A percentile compares a stretch with the other conserved stretches of the same genome.
phyloP scores from a whole-genome alignment of 371 early-diverging fungal genomes.

The Umbelopsis sp. region DNA sequence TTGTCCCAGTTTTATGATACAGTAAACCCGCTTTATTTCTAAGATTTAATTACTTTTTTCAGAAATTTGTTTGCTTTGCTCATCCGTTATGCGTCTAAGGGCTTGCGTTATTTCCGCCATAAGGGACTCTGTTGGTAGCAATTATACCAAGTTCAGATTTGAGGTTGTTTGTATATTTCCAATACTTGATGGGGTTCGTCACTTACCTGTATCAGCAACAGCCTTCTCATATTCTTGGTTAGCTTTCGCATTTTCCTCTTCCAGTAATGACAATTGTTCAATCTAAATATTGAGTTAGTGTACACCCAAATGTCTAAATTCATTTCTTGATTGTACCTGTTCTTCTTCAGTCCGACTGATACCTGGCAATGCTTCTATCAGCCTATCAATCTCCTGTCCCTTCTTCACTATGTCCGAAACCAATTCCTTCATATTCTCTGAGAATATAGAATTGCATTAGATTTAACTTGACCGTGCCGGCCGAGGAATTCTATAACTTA shows the following conservation, averaged over 20 bases:
- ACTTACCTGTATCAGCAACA: conserved; percentile 50
- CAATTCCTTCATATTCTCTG: conserved; percentile 64
- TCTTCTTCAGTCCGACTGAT: conserved; percentile 66
- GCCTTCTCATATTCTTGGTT: conserved; percentile 56
- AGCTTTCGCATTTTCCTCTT: conserved; percentile 48
- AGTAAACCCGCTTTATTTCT: not conserved
- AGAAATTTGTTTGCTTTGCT: conserved; percentile 29
- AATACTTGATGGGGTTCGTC: not conserved
- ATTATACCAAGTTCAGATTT: conserved; percentile 11
- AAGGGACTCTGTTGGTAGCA: conserved; percentile 32
- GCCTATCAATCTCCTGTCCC: conserved; percentile 70
- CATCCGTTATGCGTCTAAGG: conserved; percentile 45
- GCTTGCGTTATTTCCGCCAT: conserved; percentile 39
- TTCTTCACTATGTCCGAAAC: conserved; percentile 73
- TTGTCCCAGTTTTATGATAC: not conserved
- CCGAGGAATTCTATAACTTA: conserved; percentile 15
- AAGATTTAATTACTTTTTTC: not conserved
- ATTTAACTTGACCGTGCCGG: not conserved
- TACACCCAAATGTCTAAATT: not conserved
- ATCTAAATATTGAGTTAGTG: conserved; percentile 20
- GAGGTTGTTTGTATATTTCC: not conserved
- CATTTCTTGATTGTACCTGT: conserved; percentile 44
- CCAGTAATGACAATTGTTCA: conserved; percentile 30
- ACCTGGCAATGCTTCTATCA: conserved; percentile 72
- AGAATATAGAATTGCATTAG: not conserved